Percentiles rank a stretch among this genome's conserved stretches.
Evolutionary conservation across 768 basidiomycete genomes (phyloP).

Genomic region (Stropharia rugosoannulata): DNA sequence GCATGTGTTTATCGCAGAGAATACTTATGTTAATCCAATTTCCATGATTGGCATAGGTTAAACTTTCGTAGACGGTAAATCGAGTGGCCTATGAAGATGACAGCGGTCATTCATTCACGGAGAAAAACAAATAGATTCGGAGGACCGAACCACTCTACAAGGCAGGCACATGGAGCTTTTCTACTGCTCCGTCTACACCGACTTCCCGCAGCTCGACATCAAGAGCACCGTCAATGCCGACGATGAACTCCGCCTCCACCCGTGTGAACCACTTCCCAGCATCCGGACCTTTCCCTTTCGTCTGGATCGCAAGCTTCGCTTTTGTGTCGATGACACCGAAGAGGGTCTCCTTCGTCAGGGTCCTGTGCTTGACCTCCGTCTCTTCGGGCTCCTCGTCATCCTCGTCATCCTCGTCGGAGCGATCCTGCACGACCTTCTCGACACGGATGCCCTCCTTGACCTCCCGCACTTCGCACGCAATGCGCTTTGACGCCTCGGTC

Average conservation of each 20-base stretch:
- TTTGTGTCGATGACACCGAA: conserved; percentile 44
- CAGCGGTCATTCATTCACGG: not conserved
- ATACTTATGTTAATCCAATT: not conserved
- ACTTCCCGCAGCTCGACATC: conserved; percentile 38
- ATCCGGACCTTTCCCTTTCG: conserved; percentile 35
- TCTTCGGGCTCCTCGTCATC: conserved; percentile 60
- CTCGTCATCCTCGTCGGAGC: conserved; percentile 45
- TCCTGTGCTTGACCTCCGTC: conserved; percentile 62
- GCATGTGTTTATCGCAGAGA: not conserved
- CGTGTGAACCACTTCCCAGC: conserved; percentile 50
- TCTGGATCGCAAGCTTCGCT: conserved; percentile 40
- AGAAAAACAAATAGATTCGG: not conserved
- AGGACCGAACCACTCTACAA: conserved; percentile 1
- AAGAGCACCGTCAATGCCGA: conserved; percentile 36
- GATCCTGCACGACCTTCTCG: conserved; percentile 51
- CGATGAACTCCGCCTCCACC: conserved; percentile 44
- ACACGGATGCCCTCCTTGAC: conserved; percentile 64
- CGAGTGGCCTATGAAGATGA: too few relatives aligned
- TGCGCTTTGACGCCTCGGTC: conserved; percentile 36
- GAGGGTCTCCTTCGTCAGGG: conserved; percentile 50
- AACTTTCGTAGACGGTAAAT: too few relatives aligned
- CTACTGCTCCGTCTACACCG: conserved; percentile 23
- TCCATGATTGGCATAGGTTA: not conserved
- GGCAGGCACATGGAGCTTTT: conserved; percentile 15
- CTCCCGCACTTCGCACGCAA: conserved; percentile 80